phyloP scores from a whole-genome alignment of 345 rosid species.

The Xanthoceras sorbifolium region DNA sequence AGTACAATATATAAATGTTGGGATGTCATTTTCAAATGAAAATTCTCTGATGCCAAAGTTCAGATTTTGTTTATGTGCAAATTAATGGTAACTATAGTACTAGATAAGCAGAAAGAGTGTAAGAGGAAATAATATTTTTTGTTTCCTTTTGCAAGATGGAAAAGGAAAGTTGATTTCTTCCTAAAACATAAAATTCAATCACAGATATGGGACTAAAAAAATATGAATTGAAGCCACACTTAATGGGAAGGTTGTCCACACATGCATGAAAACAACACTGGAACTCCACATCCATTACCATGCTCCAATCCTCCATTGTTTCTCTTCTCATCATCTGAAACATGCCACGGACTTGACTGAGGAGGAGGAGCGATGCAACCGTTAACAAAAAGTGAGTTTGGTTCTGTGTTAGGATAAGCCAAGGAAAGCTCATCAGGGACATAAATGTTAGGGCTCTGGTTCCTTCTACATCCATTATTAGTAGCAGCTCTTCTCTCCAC shows the following conservation, averaged over 20 bases:
- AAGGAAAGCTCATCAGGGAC: slow-evolving; percentile 33
- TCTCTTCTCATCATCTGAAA: slow-evolving; percentile 15
- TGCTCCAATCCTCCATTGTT: slow-evolving; percentile 22
- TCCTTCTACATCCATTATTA: slow-evolving; percentile 28
- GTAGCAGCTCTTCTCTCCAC: slow-evolving; percentile 52
- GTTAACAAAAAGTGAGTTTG: slow-evolving; percentile 48
- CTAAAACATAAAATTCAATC: slow-evolving; percentile 22
- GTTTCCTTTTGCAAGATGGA: neutral
- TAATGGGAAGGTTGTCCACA: slow-evolving; percentile 34
- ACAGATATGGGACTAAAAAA: neutral
- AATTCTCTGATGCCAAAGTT: neutral
- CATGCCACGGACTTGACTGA: slow-evolving; percentile 15
- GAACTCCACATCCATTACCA: slow-evolving; percentile 29
- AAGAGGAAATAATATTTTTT: neutral
- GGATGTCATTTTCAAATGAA: too few species aligned
- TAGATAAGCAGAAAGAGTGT: too few species aligned
- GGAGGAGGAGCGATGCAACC: slow-evolving; percentile 50
- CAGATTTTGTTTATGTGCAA: neutral
- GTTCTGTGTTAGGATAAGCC: slow-evolving; percentile 17
- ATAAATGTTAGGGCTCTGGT: slow-evolving; percentile 23
- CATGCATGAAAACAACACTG: slow-evolving; percentile 35
- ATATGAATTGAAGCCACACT: neutral
- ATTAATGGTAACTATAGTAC: neutral
- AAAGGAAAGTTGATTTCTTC: slow-evolving; percentile 3
- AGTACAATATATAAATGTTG: too few species aligned